Evolutionary conservation across 768 basidiomycete species (phyloP), one percentile per base, ranked within the genome.

Genomic region (Serendipita sp.): DNA sequence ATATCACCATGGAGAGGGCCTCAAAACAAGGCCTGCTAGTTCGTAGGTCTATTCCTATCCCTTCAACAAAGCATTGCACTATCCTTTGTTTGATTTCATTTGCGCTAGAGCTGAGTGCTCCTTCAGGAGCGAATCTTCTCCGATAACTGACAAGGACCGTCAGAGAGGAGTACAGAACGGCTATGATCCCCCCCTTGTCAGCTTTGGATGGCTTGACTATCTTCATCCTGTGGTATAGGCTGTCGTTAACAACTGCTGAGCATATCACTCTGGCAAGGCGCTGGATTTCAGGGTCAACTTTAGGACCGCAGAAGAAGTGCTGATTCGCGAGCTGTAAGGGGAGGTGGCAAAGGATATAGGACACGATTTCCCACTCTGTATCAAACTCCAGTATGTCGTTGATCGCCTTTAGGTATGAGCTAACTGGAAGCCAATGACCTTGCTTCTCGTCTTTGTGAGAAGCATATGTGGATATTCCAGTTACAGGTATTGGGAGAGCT

Each of bases 281-380:
- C 3, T 82, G 76, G 18, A 94, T 80, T 7, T 81, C 80, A 15
- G 71, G 73, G 16, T 84, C 78, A 34, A 88, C 84, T 60, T 83
- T 83, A 0, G 90, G 90, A 0, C 96, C 96, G 71, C 94, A 96
- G 73, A 96, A 94, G 62, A 97, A 79, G 70, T 98, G 92, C 73
- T 97, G 97, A 80, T 98, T 98, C 65, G 89, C 79, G 8, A 98
- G 80, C 71, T 98, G 93, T 8, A 84, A 79, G 1, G 96, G 94
- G 0, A 99, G 79, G 75, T 95, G 89, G 70, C 89, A 91, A 3
- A 99, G 78, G 3, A 93, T 78, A 70, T 96, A 98, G 1, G 92
- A 91, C 10, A 96, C 78, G 46, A 98, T 78, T 66, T 98, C 96
- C 94, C 95, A 98, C 67, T 85, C 89, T 48, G 78, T 81, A 70